A percentile compares a stretch with the other conserved stretches of the same genome.
These are phyloP conservation scores for Colletotrichum eremochloae DNA, from an alignment of 2,329 filamentous ascomycete species.

Conservation along the genomic window DNA sequence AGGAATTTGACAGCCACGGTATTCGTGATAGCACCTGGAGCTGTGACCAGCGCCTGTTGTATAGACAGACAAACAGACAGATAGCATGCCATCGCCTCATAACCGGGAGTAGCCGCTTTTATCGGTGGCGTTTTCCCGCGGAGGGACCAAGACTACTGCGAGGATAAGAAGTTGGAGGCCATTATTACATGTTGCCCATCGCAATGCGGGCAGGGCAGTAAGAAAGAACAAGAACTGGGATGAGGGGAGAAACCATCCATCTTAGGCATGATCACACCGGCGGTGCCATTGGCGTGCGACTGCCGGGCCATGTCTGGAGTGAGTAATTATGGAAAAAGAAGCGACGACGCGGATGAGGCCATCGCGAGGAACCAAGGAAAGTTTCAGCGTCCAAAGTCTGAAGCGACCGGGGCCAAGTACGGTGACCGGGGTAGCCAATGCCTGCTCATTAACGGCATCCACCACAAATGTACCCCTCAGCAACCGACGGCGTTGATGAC, in stretches of 20 bases:
- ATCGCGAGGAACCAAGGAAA: slow-evolving; percentile 37
- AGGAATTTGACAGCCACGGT: slow-evolving; percentile 34
- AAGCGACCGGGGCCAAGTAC: slow-evolving; percentile 33
- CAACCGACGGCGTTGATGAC: background rate
- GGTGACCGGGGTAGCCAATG: slow-evolving; percentile 15
- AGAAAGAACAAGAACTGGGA: background rate
- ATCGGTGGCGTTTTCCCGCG: background rate
- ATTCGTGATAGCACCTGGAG: slow-evolving; percentile 27
- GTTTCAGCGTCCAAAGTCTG: slow-evolving; percentile 39
- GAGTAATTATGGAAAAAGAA: slow-evolving; percentile 25
- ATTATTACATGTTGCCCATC: background rate
- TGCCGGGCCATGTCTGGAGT: slow-evolving; percentile 6
- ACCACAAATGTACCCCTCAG: slow-evolving; percentile 8
- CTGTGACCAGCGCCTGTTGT: slow-evolving; percentile 13
- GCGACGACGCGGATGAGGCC: slow-evolving; percentile 39
- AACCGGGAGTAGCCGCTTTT: slow-evolving; percentile 4
- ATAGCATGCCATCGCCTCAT: slow-evolving; percentile 1
- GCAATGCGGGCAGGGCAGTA: no score
- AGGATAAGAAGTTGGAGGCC: background rate
- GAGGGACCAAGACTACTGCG: background rate
- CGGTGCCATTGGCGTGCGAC: background rate
- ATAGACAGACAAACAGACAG: background rate
- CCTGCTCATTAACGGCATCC: slow-evolving; percentile 22
- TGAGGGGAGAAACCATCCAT: background rate
- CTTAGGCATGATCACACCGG: slow-evolving; percentile 6